A percentile compares a stretch with the other conserved stretches of the same genome.
Evolutionary conservation across 2,329 filamentous ascomycete genomes (phyloP).

Genomic region (Samsoniella hepiali): DNA sequence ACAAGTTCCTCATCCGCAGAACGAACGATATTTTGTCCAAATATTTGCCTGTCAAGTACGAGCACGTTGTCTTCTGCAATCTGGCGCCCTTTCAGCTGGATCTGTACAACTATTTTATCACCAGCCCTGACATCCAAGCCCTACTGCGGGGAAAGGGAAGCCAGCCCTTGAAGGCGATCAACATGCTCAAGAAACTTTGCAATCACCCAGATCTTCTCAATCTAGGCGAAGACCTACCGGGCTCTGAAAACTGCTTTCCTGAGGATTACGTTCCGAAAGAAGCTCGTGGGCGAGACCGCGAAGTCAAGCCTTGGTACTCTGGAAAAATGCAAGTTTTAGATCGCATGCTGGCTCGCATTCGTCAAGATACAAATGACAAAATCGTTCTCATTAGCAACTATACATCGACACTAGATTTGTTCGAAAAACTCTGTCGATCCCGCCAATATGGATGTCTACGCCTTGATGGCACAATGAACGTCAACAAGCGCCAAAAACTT

Average conservation of each 20-base stretch:
- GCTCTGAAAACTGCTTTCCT: conserved; percentile 77
- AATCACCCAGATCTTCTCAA: conserved; percentile 95
- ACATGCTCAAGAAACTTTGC: conserved; percentile 95
- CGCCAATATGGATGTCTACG: conserved; percentile 82
- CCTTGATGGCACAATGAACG: conserved; percentile 95
- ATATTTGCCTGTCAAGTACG: conserved; percentile 96
- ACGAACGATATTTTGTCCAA: conserved; percentile 98
- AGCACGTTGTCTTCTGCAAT: conserved; percentile 98
- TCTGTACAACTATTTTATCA: conserved; percentile 96
- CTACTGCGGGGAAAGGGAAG: conserved; percentile 90
- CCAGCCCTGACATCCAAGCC: conserved; percentile 89
- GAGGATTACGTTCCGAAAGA: conserved; percentile 89
- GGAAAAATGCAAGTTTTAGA: conserved; percentile 99
- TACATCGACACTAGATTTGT: conserved; percentile 91
- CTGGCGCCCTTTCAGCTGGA: conserved; percentile 88
- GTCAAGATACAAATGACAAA: conserved; percentile 96
- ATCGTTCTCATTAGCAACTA: conserved; percentile 99
- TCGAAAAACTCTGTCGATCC: conserved; percentile 83
- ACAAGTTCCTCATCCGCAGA: conserved; percentile 96
- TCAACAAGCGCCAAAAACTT: conserved; percentile 93
- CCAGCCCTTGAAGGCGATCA: conserved; percentile 94
- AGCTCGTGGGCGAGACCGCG: conserved; percentile 79
- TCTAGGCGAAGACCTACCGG: conserved; percentile 77
- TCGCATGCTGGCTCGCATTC: conserved; percentile 93
- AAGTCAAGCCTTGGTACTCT: conserved; percentile 92